These are phyloP conservation scores for Phellopilus nigrolimitatus DNA, from an alignment of 1,284 basidiomycete genomes.

Conservation along the genomic window DNA sequence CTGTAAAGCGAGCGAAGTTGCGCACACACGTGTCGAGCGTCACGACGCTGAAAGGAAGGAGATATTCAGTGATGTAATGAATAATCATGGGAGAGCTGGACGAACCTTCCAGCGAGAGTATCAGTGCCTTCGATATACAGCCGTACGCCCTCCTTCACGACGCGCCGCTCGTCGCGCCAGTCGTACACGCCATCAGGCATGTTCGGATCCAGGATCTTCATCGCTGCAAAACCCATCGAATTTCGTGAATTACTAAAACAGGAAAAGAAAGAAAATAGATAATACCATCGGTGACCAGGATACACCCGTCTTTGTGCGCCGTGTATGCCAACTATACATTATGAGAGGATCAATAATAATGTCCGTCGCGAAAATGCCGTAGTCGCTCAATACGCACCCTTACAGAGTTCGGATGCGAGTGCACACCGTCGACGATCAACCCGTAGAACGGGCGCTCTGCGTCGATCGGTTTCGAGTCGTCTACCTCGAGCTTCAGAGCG, in stretches of 20 bases:
- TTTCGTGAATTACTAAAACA: background rate
- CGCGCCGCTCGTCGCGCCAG: constrained; percentile 77
- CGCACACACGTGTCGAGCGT: constrained; percentile 79
- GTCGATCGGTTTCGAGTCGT: constrained; percentile 22
- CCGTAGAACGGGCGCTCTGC: constrained; percentile 81
- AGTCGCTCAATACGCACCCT: constrained; percentile 50
- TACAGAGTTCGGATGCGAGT: constrained; percentile 87
- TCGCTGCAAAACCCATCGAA: constrained; percentile 43
- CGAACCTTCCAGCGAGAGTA: constrained; percentile 80
- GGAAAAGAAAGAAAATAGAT: constrained; percentile 20
- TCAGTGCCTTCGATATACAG: constrained; percentile 81
- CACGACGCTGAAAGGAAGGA: constrained; percentile 51
- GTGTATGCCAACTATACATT: constrained; percentile 70
- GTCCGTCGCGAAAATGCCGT: background rate
- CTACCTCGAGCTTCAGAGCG: too few relatives aligned
- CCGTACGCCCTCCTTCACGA: constrained; percentile 77
- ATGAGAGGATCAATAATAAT: background rate
- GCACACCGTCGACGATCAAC: constrained; percentile 87
- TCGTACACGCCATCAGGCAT: constrained; percentile 80
- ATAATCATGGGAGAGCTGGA: background rate
- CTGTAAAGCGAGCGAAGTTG: constrained; percentile 80
- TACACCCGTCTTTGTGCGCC: constrained; percentile 77
- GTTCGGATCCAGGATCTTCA: constrained; percentile 83
- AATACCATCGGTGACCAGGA: constrained; percentile 83
- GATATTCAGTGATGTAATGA: too few relatives aligned